Conservation (phyloP, 176 grass and related monocot species). For the Bolboschoenus planiculmis region DNA sequence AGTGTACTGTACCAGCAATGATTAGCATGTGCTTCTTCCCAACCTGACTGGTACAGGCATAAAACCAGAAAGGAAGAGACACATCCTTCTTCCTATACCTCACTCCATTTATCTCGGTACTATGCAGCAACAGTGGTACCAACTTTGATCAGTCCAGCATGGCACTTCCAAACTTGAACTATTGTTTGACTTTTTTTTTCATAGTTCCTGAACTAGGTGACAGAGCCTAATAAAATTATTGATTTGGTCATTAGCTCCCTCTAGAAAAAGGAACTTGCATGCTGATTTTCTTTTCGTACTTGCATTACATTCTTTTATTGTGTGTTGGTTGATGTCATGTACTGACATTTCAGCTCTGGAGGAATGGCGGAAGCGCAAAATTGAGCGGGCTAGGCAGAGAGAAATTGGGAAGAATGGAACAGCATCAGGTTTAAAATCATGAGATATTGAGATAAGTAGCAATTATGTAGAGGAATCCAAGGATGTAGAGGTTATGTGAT, state of each 20-base stretch:
- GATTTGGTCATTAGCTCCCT: not conserved
- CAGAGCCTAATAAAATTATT: not conserved
- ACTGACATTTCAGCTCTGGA: slow-evolving; percentile 51
- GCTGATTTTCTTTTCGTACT: not conserved
- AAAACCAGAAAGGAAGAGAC: not conserved
- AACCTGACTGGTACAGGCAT: not conserved
- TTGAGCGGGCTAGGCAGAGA: slow-evolving; percentile 76
- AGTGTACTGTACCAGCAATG: not conserved
- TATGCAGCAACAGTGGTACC: not conserved
- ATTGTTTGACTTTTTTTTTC: not conserved
- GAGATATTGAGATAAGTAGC: not conserved
- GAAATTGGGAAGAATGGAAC: slow-evolving; percentile 69
- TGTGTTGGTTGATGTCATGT: not conserved
- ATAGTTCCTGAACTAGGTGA: not conserved
- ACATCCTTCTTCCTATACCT: not conserved
- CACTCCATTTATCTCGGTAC: not conserved
- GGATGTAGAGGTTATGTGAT: not conserved
- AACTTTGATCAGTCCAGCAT: not conserved
- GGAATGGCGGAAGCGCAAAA: slow-evolving; percentile 90
- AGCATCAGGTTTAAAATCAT: slow-evolving; percentile 16
- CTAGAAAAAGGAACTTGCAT: not conserved
- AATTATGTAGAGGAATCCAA: not conserved
- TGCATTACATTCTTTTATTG: not conserved
- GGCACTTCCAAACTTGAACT: not conserved
- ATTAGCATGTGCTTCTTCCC: not conserved